A percentile compares a stretch with the other conserved stretches of the same genome.
Conservation (phyloP, 495 filamentous ascomycete genomes). For the Neurospora sp. region DNA sequence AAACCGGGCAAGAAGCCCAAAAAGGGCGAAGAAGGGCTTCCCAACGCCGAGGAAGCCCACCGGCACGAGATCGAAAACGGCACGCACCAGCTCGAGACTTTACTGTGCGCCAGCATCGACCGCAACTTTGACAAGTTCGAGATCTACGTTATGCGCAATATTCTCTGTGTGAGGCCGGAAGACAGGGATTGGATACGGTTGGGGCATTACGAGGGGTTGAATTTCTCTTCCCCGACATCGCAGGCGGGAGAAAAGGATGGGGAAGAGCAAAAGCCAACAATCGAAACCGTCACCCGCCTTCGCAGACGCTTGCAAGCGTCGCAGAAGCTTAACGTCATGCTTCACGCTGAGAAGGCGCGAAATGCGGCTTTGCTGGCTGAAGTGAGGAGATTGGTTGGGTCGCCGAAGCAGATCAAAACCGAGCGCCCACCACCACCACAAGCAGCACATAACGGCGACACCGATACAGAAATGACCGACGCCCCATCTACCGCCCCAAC, state of each 20-base stretch:
- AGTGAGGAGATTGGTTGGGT: slow-evolving; percentile 48
- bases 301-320: slow-evolving; percentile 74
- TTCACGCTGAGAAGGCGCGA: slow-evolving; percentile 63
- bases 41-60: slow-evolving; percentile 39
- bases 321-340: slow-evolving; percentile 62
- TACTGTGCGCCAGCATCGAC: slow-evolving; percentile 90
- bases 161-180: slow-evolving; percentile 63
- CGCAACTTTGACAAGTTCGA: slow-evolving; percentile 97
- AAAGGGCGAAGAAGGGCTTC: not conserved
- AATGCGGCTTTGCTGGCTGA: slow-evolving; percentile 64
- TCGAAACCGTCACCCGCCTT: slow-evolving; percentile 56
- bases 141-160: slow-evolving; percentile 81
- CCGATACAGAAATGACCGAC: slow-evolving; percentile 19
- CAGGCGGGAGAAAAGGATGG: not conserved
- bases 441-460: slow-evolving; percentile 17
- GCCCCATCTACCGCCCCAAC: slow-evolving; percentile 34
- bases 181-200: slow-evolving; percentile 68
- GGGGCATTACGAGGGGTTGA: slow-evolving; percentile 65
- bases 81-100: slow-evolving; percentile 83
- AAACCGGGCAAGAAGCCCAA: slow-evolving; percentile 6
- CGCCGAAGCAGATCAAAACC: not conserved
- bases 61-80: slow-evolving; percentile 81
- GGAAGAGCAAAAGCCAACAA: slow-evolving; percentile 37
- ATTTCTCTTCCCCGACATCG: slow-evolving; percentile 8
- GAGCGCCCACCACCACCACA: slow-evolving; percentile 1